Evolutionary conservation across 805 yeast species (phyloP).

Genomic region (Ogataea pini): DNA sequence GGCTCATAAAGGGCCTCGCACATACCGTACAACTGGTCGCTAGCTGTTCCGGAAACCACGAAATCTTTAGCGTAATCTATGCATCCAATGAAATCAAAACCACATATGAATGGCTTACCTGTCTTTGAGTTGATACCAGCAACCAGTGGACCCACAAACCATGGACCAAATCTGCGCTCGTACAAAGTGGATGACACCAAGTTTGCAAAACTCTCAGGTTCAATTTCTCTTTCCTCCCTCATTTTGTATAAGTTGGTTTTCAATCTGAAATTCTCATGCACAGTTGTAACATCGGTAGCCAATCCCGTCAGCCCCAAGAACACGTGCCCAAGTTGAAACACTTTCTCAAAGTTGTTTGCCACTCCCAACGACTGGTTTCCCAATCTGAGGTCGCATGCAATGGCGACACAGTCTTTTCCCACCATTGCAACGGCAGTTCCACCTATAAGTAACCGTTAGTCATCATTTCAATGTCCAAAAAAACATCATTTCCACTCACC

Average conservation of each 20-base stretch:
- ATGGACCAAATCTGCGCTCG: constrained; percentile 92
- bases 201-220: constrained; percentile 92
- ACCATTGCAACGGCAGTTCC: constrained; percentile 99
- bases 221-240: constrained; percentile 87
- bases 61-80: constrained; percentile 94
- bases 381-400: constrained; percentile 91
- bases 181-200: constrained; percentile 87
- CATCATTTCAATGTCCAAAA: neutral
- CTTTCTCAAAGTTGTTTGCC: constrained; percentile 89
- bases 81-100: constrained; percentile 95
- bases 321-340: constrained; percentile 82
- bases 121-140: constrained; percentile 90
- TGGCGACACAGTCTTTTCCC: constrained; percentile 97
- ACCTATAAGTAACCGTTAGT: constrained; percentile 41
- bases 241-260: constrained; percentile 87
- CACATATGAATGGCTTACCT: constrained; percentile 86
- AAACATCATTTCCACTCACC: constrained; percentile 42
- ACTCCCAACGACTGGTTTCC: constrained; percentile 94
- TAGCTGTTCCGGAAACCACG: constrained; percentile 92
- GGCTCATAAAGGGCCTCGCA: constrained; percentile 97
- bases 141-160: constrained; percentile 94
- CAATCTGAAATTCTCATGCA: constrained; percentile 76
- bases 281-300: constrained; percentile 90
- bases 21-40: constrained; percentile 98
- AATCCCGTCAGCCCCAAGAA: constrained; percentile 92